Conservation (phyloP, 2,329 filamentous ascomycete genomes). For the Cytospora piceae region DNA sequence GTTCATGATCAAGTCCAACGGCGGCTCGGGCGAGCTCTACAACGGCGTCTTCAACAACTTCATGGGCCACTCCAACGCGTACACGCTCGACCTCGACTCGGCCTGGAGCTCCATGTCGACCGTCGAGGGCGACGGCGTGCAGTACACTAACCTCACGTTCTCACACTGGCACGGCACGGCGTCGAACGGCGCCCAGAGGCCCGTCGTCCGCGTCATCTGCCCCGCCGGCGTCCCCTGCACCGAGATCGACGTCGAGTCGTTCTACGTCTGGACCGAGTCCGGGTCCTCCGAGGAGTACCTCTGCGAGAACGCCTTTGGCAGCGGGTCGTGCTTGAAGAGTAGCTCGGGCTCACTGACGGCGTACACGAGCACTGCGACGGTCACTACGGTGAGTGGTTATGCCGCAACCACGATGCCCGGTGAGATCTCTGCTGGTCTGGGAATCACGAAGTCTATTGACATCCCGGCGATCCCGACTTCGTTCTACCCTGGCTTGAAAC, state of each 20-base stretch:
- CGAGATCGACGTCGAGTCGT: constrained; percentile 52
- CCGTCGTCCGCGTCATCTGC: constrained; percentile 57
- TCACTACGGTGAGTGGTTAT: constrained; percentile 19
- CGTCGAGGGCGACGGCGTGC: constrained; percentile 52
- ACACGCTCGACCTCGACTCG: constrained; percentile 60
- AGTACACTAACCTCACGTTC: constrained; percentile 56
- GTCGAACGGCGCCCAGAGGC: constrained; percentile 51
- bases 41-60: constrained; percentile 60
- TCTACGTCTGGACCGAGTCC: constrained; percentile 56
- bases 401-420: constrained; percentile 26
- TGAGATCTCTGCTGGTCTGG: constrained; percentile 22
- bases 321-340: constrained; percentile 29
- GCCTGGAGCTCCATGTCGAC: constrained; percentile 46
- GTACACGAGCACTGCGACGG: constrained; percentile 31
- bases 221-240: constrained; percentile 55
- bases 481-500: constrained; percentile 27
- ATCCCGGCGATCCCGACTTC: constrained; percentile 26
- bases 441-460: constrained; percentile 21
- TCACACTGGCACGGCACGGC: constrained; percentile 60
- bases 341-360: constrained; percentile 3
- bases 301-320: constrained; percentile 32
- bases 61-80: constrained; percentile 62
- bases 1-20: constrained; percentile 66
- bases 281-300: constrained; percentile 38
- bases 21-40: constrained; percentile 56